Evolutionary conservation across 2,329 filamentous ascomycete genomes (phyloP).

Genomic region (Colletotrichum graminicola): DNA sequence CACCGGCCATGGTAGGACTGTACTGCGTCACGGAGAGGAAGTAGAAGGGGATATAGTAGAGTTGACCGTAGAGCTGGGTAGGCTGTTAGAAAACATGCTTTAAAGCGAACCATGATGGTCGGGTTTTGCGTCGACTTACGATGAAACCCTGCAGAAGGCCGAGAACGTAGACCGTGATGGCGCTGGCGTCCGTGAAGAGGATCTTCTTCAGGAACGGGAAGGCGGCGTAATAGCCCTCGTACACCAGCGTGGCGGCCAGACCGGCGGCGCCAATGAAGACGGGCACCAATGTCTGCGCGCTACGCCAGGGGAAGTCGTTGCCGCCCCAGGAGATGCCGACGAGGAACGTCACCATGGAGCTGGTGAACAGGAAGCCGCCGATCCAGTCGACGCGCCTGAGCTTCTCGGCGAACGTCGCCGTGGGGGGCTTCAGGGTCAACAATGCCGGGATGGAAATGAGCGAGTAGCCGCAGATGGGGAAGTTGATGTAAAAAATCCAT

Average conservation of each 20-base stretch:
- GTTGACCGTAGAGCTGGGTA: conserved; percentile 47
- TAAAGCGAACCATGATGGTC: no score
- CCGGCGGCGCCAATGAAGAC: conserved; percentile 58
- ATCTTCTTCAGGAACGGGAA: conserved; percentile 50
- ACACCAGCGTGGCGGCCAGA: conserved; percentile 53
- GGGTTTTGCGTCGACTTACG: conserved; percentile 43
- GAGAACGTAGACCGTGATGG: conserved; percentile 49
- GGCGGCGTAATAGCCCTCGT: conserved; percentile 51
- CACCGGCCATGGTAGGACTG: conserved; percentile 50
- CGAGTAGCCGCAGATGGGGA: conserved; percentile 57
- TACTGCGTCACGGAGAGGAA: conserved; percentile 52
- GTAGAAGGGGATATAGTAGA: conserved; percentile 55
- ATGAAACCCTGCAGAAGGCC: conserved; percentile 51
- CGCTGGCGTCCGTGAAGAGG: conserved; percentile 48
- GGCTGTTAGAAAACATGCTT: neutral
- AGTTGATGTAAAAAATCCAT: conserved; percentile 63
- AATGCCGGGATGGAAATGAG: conserved; percentile 57
- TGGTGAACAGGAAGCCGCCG: conserved; percentile 60
- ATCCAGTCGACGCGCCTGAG: conserved; percentile 58
- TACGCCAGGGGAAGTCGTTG: conserved; percentile 57
- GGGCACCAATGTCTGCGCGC: conserved; percentile 55
- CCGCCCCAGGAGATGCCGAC: conserved; percentile 63
- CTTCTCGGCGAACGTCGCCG: conserved; percentile 50
- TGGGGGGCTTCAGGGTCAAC: conserved; percentile 53
- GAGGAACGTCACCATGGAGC: conserved; percentile 58